Percentiles rank a stretch among this genome's conserved stretches.
Evolutionary conservation across 2,329 filamentous ascomycete species (phyloP).

Genomic region (Dactylellina cionopaga): DNA sequence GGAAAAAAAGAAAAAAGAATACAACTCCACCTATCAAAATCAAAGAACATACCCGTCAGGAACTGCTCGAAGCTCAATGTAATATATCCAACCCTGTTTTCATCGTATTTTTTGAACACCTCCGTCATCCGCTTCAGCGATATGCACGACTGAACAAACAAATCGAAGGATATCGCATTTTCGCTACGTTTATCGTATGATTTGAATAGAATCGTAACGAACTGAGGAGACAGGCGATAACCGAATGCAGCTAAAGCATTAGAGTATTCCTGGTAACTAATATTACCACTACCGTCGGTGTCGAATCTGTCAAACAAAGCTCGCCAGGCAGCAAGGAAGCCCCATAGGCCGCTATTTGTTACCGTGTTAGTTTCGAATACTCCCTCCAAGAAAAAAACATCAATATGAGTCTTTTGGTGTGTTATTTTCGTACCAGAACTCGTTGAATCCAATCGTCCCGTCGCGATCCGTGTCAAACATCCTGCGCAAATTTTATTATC

Average conservation of each 20-base stretch:
- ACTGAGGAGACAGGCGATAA: slow-evolving; percentile 84
- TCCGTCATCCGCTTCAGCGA: slow-evolving; percentile 98
- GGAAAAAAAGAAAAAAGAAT: too few relatives aligned
- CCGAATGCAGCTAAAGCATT: slow-evolving; percentile 93
- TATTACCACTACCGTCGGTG: slow-evolving; percentile 84
- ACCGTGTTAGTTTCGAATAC: not conserved
- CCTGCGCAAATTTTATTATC: slow-evolving; percentile 59
- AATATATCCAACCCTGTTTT: slow-evolving; percentile 93
- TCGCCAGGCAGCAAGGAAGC: slow-evolving; percentile 93
- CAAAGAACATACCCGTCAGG: slow-evolving; percentile 68
- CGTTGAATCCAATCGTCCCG: slow-evolving; percentile 90
- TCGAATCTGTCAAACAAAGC: slow-evolving; percentile 96
- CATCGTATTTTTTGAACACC: slow-evolving; percentile 98
- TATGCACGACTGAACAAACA: slow-evolving; percentile 98
- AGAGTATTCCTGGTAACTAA: slow-evolving; percentile 84
- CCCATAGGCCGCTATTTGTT: slow-evolving; percentile 77
- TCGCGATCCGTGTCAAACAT: slow-evolving; percentile 97
- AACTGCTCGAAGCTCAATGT: slow-evolving; percentile 85
- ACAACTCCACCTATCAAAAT: slow-evolving; percentile 1
- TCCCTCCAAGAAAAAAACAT: not conserved
- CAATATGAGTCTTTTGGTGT: not conserved
- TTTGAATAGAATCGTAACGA: slow-evolving; percentile 84
- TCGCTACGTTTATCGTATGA: slow-evolving; percentile 81
- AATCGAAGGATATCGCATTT: slow-evolving; percentile 72
- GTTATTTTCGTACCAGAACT: slow-evolving; percentile 74